Evolutionary conservation across 352 stramenopile species (phyloP).

Genomic region (Thraustotheca clavata): DNA sequence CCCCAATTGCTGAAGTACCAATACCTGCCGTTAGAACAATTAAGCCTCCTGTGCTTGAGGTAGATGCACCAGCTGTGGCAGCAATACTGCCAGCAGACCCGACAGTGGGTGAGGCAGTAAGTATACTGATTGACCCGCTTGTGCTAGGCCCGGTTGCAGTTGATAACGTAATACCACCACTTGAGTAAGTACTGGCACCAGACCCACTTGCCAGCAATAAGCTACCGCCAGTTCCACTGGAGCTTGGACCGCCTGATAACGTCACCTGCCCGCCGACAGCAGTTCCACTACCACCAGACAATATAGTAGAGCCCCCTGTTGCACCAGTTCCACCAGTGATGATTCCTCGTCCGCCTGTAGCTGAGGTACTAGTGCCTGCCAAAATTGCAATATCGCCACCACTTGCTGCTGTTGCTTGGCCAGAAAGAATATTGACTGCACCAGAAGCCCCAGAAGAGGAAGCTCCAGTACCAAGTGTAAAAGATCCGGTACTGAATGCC

Average conservation of each 20-base stretch:
- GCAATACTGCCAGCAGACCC: constrained; percentile 1
- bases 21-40: constrained; percentile 4
- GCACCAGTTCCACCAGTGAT: constrained; percentile 3
- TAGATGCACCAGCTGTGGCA: constrained; percentile 2
- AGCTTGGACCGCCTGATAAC: not conserved
- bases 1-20: not conserved
- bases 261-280: constrained; percentile 29
- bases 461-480: constrained; percentile 2
- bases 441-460: constrained; percentile 2
- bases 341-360: constrained; percentile 9
- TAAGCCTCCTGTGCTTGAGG: not conserved
- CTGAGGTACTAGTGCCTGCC: constrained; percentile 41
- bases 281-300: constrained; percentile 18
- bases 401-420: constrained; percentile 28
- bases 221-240: constrained; percentile 40
- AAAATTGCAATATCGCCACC: constrained; percentile 42
- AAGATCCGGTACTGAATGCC: not conserved
- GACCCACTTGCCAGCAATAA: constrained; percentile 7
- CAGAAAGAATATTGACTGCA: not conserved
- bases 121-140: constrained; percentile 8
- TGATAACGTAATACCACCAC: constrained; percentile 3
- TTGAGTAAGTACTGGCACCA: not conserved
- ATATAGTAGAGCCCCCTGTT: not conserved
- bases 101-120: constrained; percentile 3
- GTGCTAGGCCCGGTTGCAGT: constrained; percentile 12